Base-by-base conservation (phyloP, 129 eudicot genomes). In the Tagetes erecta region DNA sequence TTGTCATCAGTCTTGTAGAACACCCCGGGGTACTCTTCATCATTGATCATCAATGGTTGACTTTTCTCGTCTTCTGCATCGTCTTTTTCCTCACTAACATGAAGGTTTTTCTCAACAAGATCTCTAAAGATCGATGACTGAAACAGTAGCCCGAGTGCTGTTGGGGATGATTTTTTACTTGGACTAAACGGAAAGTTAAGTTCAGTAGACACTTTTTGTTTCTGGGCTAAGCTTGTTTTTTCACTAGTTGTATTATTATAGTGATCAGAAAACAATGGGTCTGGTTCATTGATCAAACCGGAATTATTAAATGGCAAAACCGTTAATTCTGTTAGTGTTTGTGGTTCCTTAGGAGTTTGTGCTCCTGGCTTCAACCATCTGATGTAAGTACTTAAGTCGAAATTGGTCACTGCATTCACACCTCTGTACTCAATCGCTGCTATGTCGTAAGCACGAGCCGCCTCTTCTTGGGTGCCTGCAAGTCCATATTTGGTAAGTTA, bases 341-440 rank as follows among this genome's bases (percentile, higher is more conserved):
- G 56, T 75, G 84, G 73, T 50, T 83, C 88, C 45, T 83, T 87
- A 63, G 73, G 76, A 65, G 82, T 63, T 73, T 86, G 81, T 38
- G 84, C 58, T 71, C 78, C 87, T 79, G 96, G 91, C 72, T 85
- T 90, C 30, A 90, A 72, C 92, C 92, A 87, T 82, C 87, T 81
- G 70, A 90, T 87, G 82, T 90, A 90, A 62, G 87, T 87, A 67
- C 88, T 90, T 67, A 87, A 72, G 76, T 90, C 92, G 49, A 90
- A 90, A 64, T 90, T 90, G 74, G 96, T 90, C 52, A 90, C 86
- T 0, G 96, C 96, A 13, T 87, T 85, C 44, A 87, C 81, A 59
- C 96, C 96, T 81, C 92, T 79, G 81, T 90, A 90, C 72, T 90
- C 96, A 12, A 90, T 90, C 37, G 96, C 96, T 59, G 96, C 96